Base-by-base conservation (phyloP, 257 asterid species). In the Henckelia pumila region DNA sequence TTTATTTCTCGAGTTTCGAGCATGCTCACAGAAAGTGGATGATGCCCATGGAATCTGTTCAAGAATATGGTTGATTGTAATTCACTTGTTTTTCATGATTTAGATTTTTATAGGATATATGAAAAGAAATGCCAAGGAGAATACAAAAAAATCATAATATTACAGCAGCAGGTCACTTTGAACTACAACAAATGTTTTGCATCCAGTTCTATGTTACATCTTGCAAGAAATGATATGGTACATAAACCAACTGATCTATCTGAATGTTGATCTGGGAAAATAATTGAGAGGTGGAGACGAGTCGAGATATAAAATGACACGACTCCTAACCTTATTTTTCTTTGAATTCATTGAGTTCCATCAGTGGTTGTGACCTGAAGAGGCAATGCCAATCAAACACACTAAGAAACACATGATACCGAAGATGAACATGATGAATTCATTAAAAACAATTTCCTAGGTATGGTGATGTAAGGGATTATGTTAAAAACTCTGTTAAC, bases 301-400 rank as follows among this genome's bases (percentile, higher is more conserved):
- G 17, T 14, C n/a, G n/a, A 40, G 52, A 44, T 3, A 14, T 14
- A 14, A 14, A 44, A 14, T 1, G 52, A 44, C 52, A 14, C 19
- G 19, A 13, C 52, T 44, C 52, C 7, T 6, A 14, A 44, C 52
- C 52, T 44, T 5, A 14, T 3, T 44, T 44, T 44, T 44, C 52
- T 44, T 44, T 44, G 52, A 44, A 37, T 1, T 44, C 52, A 44
- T 44, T 14, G 7, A 14, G 52, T 14, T 44, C 52, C 52, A 44
- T 44, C 52, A 44, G 52, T 37, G 49, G 16, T 44, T 44, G 85
- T 24, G 90, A 82, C 88, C 88, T 86, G 87, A 83, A 80, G 21
- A 24, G 66, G 69, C 60, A 71, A 71, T 32, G 24, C 56, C 60
- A 61, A 65, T 35, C 14, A 64, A 49, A 50, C 24, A 64, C 56